Percentiles rank a stretch among this genome's conserved stretches.
Conservation (phyloP, 768 basidiomycete genomes). For the Naganishia vishniacii region DNA sequence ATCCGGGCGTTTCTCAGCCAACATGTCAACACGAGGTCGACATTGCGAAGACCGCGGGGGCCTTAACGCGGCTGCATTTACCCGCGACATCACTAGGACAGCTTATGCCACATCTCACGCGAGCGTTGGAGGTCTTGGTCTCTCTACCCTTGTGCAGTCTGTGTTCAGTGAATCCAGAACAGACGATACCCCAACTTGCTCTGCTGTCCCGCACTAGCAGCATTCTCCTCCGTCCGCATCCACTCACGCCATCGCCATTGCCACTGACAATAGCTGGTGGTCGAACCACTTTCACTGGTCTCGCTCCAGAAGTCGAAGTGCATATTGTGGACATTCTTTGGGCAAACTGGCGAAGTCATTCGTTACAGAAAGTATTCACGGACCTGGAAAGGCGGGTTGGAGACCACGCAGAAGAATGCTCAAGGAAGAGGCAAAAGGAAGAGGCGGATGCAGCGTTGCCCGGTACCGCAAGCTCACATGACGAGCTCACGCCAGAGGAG, state of each 20-base stretch:
- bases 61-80: conserved; percentile 1
- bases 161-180: neutral
- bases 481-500: neutral
- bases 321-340: conserved; percentile 28
- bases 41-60: neutral
- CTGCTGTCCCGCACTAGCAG: conserved; percentile 23
- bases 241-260: conserved; percentile 24
- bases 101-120: conserved; percentile 17
- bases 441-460: neutral
- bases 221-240: conserved; percentile 16
- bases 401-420: conserved; percentile 1
- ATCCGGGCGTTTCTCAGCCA: neutral
- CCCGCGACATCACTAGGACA: neutral
- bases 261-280: conserved; percentile 24
- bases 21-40: conserved; percentile 17
- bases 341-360: conserved; percentile 22
- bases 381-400: conserved; percentile 13
- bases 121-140: conserved; percentile 16
- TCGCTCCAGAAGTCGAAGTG: conserved; percentile 26
- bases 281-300: conserved; percentile 12
- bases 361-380: conserved; percentile 20
- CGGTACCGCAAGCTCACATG: neutral
- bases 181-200: conserved; percentile 25
- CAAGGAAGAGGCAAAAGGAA: neutral
- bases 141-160: neutral